A percentile compares a stretch with the other conserved stretches of the same genome.
Conservation (phyloP, 257 asterid species). For the Solanum tarapatanum region DNA sequence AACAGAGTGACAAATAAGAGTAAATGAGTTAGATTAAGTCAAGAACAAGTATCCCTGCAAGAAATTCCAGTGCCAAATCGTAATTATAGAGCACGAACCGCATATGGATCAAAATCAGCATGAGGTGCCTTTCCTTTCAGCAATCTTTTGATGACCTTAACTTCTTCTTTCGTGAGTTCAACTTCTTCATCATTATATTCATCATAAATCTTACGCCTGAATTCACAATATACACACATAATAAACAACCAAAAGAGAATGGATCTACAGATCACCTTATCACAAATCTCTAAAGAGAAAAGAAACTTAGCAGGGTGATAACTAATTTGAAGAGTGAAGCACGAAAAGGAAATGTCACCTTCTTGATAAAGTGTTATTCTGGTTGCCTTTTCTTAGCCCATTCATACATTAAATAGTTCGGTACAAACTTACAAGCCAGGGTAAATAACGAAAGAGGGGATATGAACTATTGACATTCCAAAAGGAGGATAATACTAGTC, state of each 20-base stretch:
- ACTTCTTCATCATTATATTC: conserved; percentile 87
- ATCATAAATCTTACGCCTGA: conserved; percentile 79
- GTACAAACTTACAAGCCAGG: background rate
- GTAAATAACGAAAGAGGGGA: background rate
- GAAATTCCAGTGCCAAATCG: background rate
- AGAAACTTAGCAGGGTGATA: background rate
- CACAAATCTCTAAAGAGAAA: background rate
- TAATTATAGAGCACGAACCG: conserved; percentile 37
- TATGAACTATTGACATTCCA: background rate
- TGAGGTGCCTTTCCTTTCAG: conserved; percentile 88
- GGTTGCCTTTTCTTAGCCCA: background rate
- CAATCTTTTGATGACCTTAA: conserved; percentile 44
- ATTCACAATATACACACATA: conserved; percentile 1
- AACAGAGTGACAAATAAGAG: background rate
- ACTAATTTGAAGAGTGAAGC: background rate
- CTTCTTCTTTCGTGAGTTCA: conserved; percentile 74
- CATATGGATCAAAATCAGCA: conserved; percentile 81
- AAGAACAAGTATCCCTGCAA: conserved; percentile 3
- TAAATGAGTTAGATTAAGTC: background rate
- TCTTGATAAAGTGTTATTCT: background rate
- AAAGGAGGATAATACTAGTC: background rate
- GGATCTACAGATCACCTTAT: conserved; percentile 1
- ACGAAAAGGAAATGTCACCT: background rate
- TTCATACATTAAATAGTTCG: background rate
- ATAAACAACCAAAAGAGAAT: background rate